Percentiles rank a stretch among this genome's conserved stretches.
Conservation (phyloP, 768 basidiomycete species). For the Xanthoconium purpureum region DNA sequence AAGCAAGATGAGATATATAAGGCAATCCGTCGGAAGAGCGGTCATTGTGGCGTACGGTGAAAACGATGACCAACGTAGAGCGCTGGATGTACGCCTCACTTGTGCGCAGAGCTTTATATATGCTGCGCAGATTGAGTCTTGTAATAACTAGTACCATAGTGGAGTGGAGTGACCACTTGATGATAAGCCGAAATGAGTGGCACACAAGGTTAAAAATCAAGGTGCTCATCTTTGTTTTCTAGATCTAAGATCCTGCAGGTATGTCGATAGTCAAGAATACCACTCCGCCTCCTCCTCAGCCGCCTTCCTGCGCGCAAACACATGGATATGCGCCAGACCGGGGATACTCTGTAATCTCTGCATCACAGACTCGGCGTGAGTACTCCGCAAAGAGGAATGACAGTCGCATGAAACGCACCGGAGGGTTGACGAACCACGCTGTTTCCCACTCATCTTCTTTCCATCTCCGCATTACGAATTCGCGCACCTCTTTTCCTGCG, state of each 20-base stretch:
- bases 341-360: conserved; percentile 82
- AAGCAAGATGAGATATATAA: too few relatives aligned
- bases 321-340: conserved; percentile 81
- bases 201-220: background rate
- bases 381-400: background rate
- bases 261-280: conserved; percentile 6
- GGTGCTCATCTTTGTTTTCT: conserved; percentile 3
- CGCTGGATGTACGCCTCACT: too few relatives aligned
- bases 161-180: too few relatives aligned
- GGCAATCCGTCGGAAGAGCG: too few relatives aligned
- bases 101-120: too few relatives aligned
- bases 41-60: too few relatives aligned
- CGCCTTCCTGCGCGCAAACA: conserved; percentile 68
- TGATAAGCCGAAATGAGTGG: background rate
- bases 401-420: conserved; percentile 44
- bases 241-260: background rate
- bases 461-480: conserved; percentile 68
- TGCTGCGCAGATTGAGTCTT: too few relatives aligned
- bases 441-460: conserved; percentile 77
- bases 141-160: too few relatives aligned
- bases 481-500: conserved; percentile 57
- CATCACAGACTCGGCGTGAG: background rate
- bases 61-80: too few relatives aligned
- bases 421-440: conserved; percentile 89
- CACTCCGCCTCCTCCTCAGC: conserved; percentile 19